Conservation (phyloP, 352 stramenopile genomes). For the Lagenidium giganteum region DNA sequence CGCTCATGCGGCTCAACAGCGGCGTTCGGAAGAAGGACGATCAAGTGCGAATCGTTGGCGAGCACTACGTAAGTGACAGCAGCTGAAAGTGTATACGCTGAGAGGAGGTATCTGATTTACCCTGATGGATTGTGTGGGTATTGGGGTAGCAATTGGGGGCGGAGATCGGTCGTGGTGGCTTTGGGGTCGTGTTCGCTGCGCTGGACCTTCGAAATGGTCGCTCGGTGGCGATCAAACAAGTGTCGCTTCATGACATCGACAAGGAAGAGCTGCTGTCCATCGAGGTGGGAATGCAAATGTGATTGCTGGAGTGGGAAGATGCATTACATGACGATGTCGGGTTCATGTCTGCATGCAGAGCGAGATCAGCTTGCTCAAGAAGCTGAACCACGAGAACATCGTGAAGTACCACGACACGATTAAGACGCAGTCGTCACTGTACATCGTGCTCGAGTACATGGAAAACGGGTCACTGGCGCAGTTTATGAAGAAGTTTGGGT, state of each 20-base stretch:
- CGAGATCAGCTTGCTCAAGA: slow-evolving; percentile 91
- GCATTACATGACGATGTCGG: neutral
- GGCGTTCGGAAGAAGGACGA: too few species aligned
- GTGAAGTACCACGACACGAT: slow-evolving; percentile 95
- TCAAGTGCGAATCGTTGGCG: slow-evolving; percentile 62
- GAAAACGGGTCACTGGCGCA: slow-evolving; percentile 91
- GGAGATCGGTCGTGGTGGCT: slow-evolving; percentile 90
- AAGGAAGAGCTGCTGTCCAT: slow-evolving; percentile 81
- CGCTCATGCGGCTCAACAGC: too few species aligned
- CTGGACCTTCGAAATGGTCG: slow-evolving; percentile 78
- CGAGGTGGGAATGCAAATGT: slow-evolving; percentile 30
- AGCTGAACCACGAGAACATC: slow-evolving; percentile 94
- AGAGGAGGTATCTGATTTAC: neutral
- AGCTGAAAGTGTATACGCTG: too few species aligned
- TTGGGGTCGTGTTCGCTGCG: slow-evolving; percentile 87
- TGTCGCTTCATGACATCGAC: slow-evolving; percentile 79
- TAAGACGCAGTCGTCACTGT: slow-evolving; percentile 72
- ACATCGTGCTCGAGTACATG: slow-evolving; percentile 92
- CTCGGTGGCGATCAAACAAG: slow-evolving; percentile 85
- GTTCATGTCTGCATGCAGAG: slow-evolving; percentile 25
- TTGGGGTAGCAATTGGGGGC: slow-evolving; percentile 79
- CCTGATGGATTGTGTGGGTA: neutral
- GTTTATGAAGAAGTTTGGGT: slow-evolving; percentile 92
- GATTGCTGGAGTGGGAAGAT: neutral
- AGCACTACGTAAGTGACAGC: slow-evolving; percentile 73